A percentile compares a stretch with the other conserved stretches of the same genome.
These are phyloP conservation scores for Claviceps arundinis DNA, from an alignment of 2,329 filamentous ascomycete species.

Conservation along the genomic window DNA sequence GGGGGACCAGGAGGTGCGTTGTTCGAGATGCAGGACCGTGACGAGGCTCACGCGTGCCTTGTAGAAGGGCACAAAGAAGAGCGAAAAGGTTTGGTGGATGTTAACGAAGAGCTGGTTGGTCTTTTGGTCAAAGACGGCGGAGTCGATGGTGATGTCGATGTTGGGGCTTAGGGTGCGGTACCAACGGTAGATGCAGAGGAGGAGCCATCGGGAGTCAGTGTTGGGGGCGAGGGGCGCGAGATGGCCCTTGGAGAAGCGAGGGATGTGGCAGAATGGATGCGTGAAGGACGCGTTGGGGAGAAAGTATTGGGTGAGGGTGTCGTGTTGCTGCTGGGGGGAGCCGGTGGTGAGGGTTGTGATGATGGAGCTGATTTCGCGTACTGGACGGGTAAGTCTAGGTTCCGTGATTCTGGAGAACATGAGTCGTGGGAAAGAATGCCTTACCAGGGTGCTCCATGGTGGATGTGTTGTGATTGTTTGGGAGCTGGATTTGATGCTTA, in stretches of 20 bases:
- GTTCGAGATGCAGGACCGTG: conserved; percentile 50
- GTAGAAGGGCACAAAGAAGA: conserved; percentile 70
- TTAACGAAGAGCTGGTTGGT: conserved; percentile 59
- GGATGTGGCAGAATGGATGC: conserved; percentile 66
- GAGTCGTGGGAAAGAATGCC: too few species aligned
- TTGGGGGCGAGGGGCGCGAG: conserved; percentile 25
- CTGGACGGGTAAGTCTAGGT: conserved; percentile 13
- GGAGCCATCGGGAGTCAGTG: conserved; percentile 50
- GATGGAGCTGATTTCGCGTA: conserved; percentile 46
- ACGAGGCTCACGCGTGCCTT: conserved; percentile 53
- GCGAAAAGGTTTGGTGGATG: conserved; percentile 60
- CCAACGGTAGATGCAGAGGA: conserved; percentile 64
- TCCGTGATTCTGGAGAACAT: too few species aligned
- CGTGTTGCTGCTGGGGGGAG: conserved; percentile 49
- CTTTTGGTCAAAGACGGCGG: conserved; percentile 50
- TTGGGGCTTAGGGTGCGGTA: conserved; percentile 71
- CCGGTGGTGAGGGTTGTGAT: conserved; percentile 58
- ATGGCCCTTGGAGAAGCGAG: conserved; percentile 30
- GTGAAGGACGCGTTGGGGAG: conserved; percentile 57
- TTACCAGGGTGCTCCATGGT: neutral
- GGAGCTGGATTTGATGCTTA: too few species aligned
- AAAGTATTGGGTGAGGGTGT: conserved; percentile 60
- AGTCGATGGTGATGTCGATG: conserved; percentile 55
- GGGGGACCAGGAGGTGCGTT: conserved; percentile 20
- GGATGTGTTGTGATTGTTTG: neutral